A percentile compares a stretch with the other conserved stretches of the same genome.
These are phyloP conservation scores for Penicillium sp. DNA, from an alignment of 2,329 filamentous ascomycete genomes.

Conservation along the genomic window DNA sequence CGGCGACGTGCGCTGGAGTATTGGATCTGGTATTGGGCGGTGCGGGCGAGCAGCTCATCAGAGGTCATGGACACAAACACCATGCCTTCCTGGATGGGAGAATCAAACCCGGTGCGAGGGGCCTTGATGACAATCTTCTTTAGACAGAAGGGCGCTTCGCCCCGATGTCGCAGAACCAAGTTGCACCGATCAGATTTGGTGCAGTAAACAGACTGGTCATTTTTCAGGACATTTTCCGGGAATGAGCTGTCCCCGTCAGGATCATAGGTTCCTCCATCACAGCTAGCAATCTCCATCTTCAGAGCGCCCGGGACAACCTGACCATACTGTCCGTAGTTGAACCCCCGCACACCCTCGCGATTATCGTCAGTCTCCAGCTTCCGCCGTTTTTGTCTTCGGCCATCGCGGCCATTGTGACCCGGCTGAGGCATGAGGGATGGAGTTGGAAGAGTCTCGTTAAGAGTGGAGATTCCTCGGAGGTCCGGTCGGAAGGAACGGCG, in stretches of 20 bases:
- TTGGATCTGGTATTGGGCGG: conserved; percentile 69
- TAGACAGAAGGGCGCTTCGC: conserved; percentile 72
- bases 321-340: conserved; percentile 79
- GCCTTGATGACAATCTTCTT: conserved; percentile 85
- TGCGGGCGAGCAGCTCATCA: conserved; percentile 68
- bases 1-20: conserved; percentile 46
- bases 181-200: conserved; percentile 86
- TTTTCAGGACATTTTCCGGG: conserved; percentile 75
- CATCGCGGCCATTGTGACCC: conserved; percentile 23
- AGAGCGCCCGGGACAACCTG: conserved; percentile 79
- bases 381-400: conserved; percentile 58
- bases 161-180: conserved; percentile 75
- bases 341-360: conserved; percentile 48
- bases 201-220: conserved; percentile 82
- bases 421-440: conserved; percentile 28
- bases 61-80: conserved; percentile 84
- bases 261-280: conserved; percentile 71
- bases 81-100: conserved; percentile 85
- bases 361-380: conserved; percentile 64
- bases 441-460: conserved; percentile 19
- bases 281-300: conserved; percentile 83
- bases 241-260: conserved; percentile 53
- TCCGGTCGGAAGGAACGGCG: conserved; percentile 14
- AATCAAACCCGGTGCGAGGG: conserved; percentile 73
- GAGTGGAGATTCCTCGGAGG: not conserved